Evolutionary conservation across 192 early-diverging fungal genomes (phyloP).

Genomic region (Coemansia sp.): DNA sequence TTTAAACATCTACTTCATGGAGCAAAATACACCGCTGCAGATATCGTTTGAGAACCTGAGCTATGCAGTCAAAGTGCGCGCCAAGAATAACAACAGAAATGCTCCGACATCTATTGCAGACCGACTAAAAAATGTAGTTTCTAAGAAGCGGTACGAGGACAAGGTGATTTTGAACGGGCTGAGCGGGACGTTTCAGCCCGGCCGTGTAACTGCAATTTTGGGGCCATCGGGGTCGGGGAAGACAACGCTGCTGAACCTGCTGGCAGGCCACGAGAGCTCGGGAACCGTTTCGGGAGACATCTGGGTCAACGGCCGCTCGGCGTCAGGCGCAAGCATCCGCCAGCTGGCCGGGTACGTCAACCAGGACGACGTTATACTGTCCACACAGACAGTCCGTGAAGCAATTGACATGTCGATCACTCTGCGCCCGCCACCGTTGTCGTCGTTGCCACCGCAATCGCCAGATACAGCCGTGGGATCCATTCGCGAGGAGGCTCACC

Average conservation of each 20-base stretch:
- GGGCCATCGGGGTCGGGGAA: constrained; percentile 66
- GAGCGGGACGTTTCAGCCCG: constrained; percentile 50
- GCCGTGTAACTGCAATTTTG: constrained; percentile 62
- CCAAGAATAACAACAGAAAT: not conserved
- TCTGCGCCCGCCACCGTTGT: constrained; percentile 40
- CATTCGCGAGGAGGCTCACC: not conserved
- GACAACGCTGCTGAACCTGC: constrained; percentile 61
- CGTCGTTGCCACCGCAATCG: not conserved
- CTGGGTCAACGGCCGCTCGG: constrained; percentile 56
- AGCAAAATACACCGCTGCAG: constrained; percentile 21
- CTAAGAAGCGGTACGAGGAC: constrained; percentile 18
- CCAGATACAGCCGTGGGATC: not conserved
- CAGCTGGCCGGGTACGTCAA: constrained; percentile 55
- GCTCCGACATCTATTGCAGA: not conserved
- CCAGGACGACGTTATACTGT: constrained; percentile 64
- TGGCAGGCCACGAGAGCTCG: constrained; percentile 56
- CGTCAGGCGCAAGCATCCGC: constrained; percentile 56
- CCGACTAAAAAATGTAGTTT: not conserved
- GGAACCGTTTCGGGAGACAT: constrained; percentile 56
- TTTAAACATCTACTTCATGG: constrained; percentile 5
- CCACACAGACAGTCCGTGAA: constrained; percentile 73
- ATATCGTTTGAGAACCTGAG: constrained; percentile 38
- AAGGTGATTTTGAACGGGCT: constrained; percentile 36
- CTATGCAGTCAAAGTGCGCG: constrained; percentile 40
- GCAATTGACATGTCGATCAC: constrained; percentile 69